A percentile compares a stretch with the other conserved stretches of the same genome.
phyloP scores from a whole-genome alignment of 371 early-diverging fungal genomes.

The Dinochytrium kinnereticum region DNA sequence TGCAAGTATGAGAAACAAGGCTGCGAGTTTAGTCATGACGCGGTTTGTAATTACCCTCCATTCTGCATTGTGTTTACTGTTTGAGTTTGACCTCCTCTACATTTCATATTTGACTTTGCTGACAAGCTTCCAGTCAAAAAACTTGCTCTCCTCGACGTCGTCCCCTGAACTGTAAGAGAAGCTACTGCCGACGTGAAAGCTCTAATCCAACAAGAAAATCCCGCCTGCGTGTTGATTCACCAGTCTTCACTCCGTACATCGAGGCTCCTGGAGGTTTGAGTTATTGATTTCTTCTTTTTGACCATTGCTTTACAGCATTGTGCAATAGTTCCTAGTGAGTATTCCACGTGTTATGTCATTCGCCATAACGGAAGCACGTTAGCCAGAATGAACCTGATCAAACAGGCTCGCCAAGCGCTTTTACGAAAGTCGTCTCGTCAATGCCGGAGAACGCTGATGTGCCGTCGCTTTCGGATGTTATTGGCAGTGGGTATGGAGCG shows the following conservation, averaged over 20 bases:
- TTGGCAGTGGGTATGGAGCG: too few species aligned
- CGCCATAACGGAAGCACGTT: too few species aligned
- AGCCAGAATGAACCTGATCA: too few species aligned
- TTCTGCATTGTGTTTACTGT: not conserved
- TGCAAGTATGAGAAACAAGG: conserved; percentile 86
- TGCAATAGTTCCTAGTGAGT: too few species aligned
- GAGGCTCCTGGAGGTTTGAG: not conserved
- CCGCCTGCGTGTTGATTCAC: conserved; percentile 67
- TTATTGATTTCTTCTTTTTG: conserved; percentile 1
- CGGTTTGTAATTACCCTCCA: conserved; percentile 55
- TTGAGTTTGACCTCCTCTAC: too few species aligned
- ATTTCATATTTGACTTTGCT: not conserved
- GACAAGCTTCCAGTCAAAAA: not conserved
- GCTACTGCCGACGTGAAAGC: not conserved
- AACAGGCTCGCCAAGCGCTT: too few species aligned
- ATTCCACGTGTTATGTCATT: too few species aligned
- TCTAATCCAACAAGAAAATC: conserved; percentile 41
- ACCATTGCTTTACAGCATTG: too few species aligned
- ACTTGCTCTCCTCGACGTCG: not conserved
- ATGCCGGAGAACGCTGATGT: too few species aligned
- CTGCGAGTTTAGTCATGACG: conserved; percentile 83
- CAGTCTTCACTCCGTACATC: conserved; percentile 44
- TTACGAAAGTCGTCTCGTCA: too few species aligned
- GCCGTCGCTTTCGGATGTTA: too few species aligned
- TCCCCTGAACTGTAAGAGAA: not conserved